phyloP scores from a whole-genome alignment of 2,329 filamentous ascomycete genomes.

The Ploettnerulaceae sp. region DNA sequence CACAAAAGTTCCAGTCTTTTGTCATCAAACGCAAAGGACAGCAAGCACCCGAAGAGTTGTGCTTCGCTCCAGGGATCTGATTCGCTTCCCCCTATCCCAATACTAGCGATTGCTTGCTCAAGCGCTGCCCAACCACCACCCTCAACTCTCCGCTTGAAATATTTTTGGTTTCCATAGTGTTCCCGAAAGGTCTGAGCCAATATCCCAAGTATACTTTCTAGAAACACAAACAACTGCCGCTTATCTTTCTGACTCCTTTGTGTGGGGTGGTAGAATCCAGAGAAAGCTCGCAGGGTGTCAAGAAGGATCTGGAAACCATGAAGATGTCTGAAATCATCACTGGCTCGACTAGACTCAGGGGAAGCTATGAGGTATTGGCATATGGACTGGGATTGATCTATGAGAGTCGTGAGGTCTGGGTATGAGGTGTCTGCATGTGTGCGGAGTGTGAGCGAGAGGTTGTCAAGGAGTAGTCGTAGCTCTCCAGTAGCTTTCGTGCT shows the following conservation, averaged over 20 bases:
- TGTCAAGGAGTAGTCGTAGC: conserved; percentile 50
- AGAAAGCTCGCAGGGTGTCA: conserved; percentile 62
- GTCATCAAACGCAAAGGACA: conserved; percentile 77
- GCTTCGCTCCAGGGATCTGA: conserved; percentile 63
- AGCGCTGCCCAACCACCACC: conserved; percentile 75
- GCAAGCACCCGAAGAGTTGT: conserved; percentile 76
- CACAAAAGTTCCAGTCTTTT: conserved; percentile 69
- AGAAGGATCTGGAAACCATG: conserved; percentile 74
- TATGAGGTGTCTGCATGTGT: conserved; percentile 22
- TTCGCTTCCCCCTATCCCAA: conserved; percentile 59
- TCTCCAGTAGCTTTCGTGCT: conserved; percentile 58
- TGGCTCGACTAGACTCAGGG: conserved; percentile 44
- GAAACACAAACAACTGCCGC: conserved; percentile 58
- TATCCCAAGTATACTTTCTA: conserved; percentile 68
- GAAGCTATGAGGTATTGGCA: conserved; percentile 38
- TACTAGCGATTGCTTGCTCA: conserved; percentile 65
- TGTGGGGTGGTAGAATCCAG: conserved; percentile 69
- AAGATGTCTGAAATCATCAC: conserved; percentile 79
- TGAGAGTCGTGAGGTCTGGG: conserved; percentile 34
- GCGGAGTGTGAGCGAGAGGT: conserved; percentile 35
- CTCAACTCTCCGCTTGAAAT: conserved; percentile 73
- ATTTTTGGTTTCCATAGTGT: conserved; percentile 81
- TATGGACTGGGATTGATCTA: conserved; percentile 29
- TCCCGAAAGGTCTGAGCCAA: conserved; percentile 62
- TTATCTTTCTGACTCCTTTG: conserved; percentile 59